A percentile compares a stretch with the other conserved stretches of the same genome.
These are phyloP conservation scores for Linum trigynum DNA, from an alignment of 345 rosid species.

Conservation along the genomic window DNA sequence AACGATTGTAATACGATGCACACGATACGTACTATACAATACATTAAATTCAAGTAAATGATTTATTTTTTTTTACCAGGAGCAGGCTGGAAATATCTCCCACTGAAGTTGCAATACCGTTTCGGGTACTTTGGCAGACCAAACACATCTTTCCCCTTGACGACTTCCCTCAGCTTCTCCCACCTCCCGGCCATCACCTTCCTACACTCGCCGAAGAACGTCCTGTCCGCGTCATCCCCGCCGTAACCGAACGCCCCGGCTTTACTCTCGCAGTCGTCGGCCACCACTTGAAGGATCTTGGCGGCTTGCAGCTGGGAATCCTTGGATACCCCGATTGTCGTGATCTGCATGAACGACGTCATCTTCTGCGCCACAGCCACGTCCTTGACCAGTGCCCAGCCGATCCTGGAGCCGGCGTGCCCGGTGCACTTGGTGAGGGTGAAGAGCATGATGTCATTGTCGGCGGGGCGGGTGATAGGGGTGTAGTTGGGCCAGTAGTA, in stretches of 20 bases:
- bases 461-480: conserved; percentile 52
- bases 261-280: conserved; percentile 25
- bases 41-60: background rate
- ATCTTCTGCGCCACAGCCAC: conserved; percentile 54
- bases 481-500: conserved; percentile 92
- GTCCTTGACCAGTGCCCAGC: conserved; percentile 90
- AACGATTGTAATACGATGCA: no score
- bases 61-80: conserved; percentile 42
- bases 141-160: conserved; percentile 37
- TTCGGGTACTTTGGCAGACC: conserved; percentile 42
- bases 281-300: conserved; percentile 42
- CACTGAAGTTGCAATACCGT: conserved; percentile 54
- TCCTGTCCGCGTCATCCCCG: conserved; percentile 10
- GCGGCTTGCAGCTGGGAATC: conserved; percentile 83
- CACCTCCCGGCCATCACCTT: conserved; percentile 51
- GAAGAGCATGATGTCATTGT: conserved; percentile 71
- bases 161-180: conserved; percentile 44
- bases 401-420: conserved; percentile 89
- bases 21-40: no score
- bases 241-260: conserved; percentile 7
- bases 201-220: conserved; percentile 47
- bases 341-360: conserved; percentile 44
- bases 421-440: conserved; percentile 90
- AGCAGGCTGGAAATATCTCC: conserved; percentile 27
- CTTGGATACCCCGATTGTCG: conserved; percentile 71